A percentile compares a stretch with the other conserved stretches of the same genome.
Evolutionary conservation across 768 basidiomycete species (phyloP).

Genomic region (Pholiota microspora): DNA sequence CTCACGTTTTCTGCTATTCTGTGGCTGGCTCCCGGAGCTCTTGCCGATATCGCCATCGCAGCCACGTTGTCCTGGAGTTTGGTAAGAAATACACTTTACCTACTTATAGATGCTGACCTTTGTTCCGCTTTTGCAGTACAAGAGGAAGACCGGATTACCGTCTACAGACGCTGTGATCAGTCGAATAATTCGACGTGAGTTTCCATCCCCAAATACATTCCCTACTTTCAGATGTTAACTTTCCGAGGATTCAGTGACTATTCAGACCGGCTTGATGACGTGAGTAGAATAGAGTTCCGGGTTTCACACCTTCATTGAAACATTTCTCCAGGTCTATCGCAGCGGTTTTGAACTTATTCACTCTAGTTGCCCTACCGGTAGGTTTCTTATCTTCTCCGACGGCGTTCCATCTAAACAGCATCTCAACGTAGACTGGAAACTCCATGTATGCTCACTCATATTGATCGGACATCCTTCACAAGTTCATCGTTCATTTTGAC

Average conservation of each 20-base stretch:
- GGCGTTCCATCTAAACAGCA: neutral
- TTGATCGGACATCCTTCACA: neutral
- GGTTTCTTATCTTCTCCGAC: neutral
- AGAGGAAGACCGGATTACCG: constrained; percentile 10
- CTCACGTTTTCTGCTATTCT: constrained; percentile 7
- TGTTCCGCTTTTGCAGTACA: constrained; percentile 6
- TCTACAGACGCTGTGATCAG: constrained; percentile 16
- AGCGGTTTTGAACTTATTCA: constrained; percentile 15
- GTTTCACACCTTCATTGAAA: neutral
- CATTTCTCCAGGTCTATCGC: constrained; percentile 10
- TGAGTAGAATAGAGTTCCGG: neutral
- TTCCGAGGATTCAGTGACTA: constrained; percentile 11
- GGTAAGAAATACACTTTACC: constrained; percentile 2
- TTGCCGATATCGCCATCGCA: constrained; percentile 18
- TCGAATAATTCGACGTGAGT: constrained; percentile 19
- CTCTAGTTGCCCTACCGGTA: constrained; percentile 15
- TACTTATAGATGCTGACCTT: neutral
- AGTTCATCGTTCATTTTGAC: neutral
- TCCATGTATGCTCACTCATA: constrained; percentile 9
- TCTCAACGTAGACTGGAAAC: constrained; percentile 5
- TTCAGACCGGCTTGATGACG: constrained; percentile 21
- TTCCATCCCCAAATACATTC: neutral
- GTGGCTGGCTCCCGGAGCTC: constrained; percentile 14
- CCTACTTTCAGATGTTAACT: neutral
- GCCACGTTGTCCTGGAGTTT: constrained; percentile 14